Evolutionary conservation across 2,329 filamentous ascomycete species (phyloP).

Genomic region (Uncinocarpus reesii): DNA sequence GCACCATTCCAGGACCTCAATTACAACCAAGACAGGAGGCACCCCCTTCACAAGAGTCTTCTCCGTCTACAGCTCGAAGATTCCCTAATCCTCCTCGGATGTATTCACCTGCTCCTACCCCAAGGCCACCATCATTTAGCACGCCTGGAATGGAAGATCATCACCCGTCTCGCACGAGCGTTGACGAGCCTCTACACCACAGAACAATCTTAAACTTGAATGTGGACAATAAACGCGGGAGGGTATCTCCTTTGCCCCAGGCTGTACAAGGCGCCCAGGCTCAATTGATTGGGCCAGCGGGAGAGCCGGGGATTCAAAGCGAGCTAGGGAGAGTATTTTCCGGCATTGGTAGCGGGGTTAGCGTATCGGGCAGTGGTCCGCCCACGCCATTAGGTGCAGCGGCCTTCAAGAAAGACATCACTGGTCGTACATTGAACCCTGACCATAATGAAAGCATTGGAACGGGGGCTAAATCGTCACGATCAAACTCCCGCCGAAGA

Average conservation of each 20-base stretch:
- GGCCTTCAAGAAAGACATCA: slow-evolving; percentile 43
- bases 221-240: slow-evolving; percentile 66
- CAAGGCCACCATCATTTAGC: slow-evolving; percentile 16
- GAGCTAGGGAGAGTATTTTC: slow-evolving; percentile 93
- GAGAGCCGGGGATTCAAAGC: slow-evolving; percentile 83
- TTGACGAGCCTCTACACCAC: slow-evolving; percentile 49
- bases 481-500: slow-evolving; percentile 47
- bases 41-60: slow-evolving; percentile 25
- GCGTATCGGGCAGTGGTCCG: slow-evolving; percentile 41
- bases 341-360: slow-evolving; percentile 67
- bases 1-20: slow-evolving; percentile 24
- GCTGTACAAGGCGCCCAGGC: slow-evolving; percentile 90
- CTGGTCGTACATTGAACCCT: slow-evolving; percentile 14
- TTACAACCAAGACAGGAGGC: slow-evolving; percentile 29
- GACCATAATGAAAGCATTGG: slow-evolving; percentile 7
- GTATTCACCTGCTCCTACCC: slow-evolving; percentile 28
- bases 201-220: slow-evolving; percentile 59
- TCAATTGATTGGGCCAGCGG: slow-evolving; percentile 71
- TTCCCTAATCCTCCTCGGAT: slow-evolving; percentile 24
- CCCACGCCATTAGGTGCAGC: slow-evolving; percentile 45
- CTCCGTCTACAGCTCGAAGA: slow-evolving; percentile 20
- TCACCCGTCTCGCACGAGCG: slow-evolving; percentile 34
- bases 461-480: slow-evolving; percentile 3
- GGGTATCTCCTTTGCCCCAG: slow-evolving; percentile 79
- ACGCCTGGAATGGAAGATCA: slow-evolving; percentile 27